Base-by-base conservation (phyloP, 345 rosid genomes). In the Lepidium didymum region DNA sequence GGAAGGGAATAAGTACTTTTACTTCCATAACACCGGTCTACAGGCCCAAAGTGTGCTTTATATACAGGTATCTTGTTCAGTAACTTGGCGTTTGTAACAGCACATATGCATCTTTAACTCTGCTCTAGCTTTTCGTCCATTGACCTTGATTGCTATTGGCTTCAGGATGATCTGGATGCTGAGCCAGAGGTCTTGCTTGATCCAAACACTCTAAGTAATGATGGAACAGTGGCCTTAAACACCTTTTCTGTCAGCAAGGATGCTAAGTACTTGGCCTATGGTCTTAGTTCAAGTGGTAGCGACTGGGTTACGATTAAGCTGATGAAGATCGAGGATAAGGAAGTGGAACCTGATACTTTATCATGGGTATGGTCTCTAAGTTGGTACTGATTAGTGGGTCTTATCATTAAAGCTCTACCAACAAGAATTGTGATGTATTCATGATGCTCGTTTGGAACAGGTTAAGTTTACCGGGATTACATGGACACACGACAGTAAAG, bases 261-360 rank as follows among this genome's bases (percentile, higher is more conserved):
- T 68, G 96, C 86, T 10, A 84, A 84, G 79, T 84, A 84, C 75
- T 49, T 91, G 81, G 96, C 92, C 0, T 87, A 87, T 43, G 97
- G 86, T 56, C 85, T 95, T 63, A 89, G 99, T 73, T 64, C 91
- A 1, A 95, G 96, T 55, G 97, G 97, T 31, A 95, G 99, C 18
- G 99, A 91, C 73, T 95, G 99, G 97, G 84, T 81, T 67, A 89
- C 87, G 0, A 78, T 94, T 38, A 89, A 94, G 57, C 80, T 89
- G 53, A 83, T 86, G 92, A 78, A 67, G 18, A 46, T 89, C 6
- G 85, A 76, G 67, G 90, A 89, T 64, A 88, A 77, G 81, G 79
- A 45, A 80, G 87, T 78, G n/a, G 89, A 89, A 69, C 73, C 84
- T 7, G 97, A 94, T 65, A 85, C 83, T 27, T 74, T 94, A 75